A percentile compares a stretch with the other conserved stretches of the same genome.
These are phyloP conservation scores for Ogataea saltuana DNA, from an alignment of 805 yeast genomes.

Conservation along the genomic window DNA sequence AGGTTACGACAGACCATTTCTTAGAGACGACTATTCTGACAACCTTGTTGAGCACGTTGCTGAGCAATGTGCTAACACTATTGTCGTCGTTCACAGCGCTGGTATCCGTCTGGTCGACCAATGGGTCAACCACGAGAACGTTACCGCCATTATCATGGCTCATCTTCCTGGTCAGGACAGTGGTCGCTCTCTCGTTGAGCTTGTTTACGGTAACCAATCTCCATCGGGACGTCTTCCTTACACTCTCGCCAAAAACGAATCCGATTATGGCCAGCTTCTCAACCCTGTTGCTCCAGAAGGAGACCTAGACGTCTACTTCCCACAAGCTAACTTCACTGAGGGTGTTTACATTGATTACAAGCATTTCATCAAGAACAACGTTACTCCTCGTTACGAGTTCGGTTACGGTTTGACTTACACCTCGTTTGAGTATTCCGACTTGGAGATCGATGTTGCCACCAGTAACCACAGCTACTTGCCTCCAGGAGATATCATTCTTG, in stretches of 20 bases:
- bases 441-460: slow-evolving; percentile 7
- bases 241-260: slow-evolving; percentile 55
- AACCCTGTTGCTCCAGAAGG: slow-evolving; percentile 32
- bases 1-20: slow-evolving; percentile 52
- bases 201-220: slow-evolving; percentile 58
- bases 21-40: slow-evolving; percentile 59
- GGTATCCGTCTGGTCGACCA: slow-evolving; percentile 62
- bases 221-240: slow-evolving; percentile 68
- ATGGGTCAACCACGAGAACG: slow-evolving; percentile 55
- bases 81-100: slow-evolving; percentile 59
- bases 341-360: slow-evolving; percentile 57
- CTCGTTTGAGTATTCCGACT: slow-evolving; percentile 37
- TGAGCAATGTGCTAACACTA: slow-evolving; percentile 50
- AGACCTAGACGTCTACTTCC: slow-evolving; percentile 35
- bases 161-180: slow-evolving; percentile 38
- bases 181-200: slow-evolving; percentile 59
- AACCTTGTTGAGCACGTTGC: slow-evolving; percentile 51
- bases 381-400: slow-evolving; percentile 59
- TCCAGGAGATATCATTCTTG: slow-evolving; percentile 4
- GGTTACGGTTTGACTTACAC: slow-evolving; percentile 64
- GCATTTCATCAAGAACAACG: slow-evolving; percentile 55
- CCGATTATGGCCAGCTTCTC: slow-evolving; percentile 42
- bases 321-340: slow-evolving; percentile 47
- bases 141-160: slow-evolving; percentile 56
- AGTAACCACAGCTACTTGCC: slow-evolving; percentile 9